Base-by-base conservation (phyloP, 148 eudicot genomes). In the Nepenthes gracilis region DNA sequence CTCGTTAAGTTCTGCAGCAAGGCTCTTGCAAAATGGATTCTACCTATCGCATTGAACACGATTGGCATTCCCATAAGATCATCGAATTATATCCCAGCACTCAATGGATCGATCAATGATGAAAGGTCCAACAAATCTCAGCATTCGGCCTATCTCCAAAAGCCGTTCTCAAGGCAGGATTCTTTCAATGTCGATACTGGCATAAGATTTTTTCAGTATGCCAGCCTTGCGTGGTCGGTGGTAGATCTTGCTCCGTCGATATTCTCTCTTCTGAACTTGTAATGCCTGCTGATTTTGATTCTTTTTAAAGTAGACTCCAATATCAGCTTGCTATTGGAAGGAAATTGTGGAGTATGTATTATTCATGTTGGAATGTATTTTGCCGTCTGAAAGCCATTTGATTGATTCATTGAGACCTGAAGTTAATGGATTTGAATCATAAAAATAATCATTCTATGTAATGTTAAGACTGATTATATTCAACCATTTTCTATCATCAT, bases 181-280 rank as follows among this genome's bases (percentile, higher is more conserved):
- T 80, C 83, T 5, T 89, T 93, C 14, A 95, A 93, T 67, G 87
- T 93, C 33, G 99, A 93, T 61, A 84, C 99, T n/a, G 97, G 95
- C 59, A 89, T 89, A 62, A 81, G 97, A 75, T 82, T 93, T 63
- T 55, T 93, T 51, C 99, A 93, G 66, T 93, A 89, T 71, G 87
- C 96, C 11, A 95, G 99, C 23, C 95, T 93, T 62, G 97, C 99
- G 5, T 93, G 97, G 97, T 82, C 99, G 45, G 97, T 89, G 60
- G 99, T 93, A 49, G 97, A 93, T 74, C 95, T 93, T 50, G 99
- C 89, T 74, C 99, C 99, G 6, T 80, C 96, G n/a, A 61, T 92
- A 35, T 92, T 92, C 62, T 70, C 84, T 64, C 74, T 64, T 54
- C 77, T 92, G 50, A 76, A 78, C 58, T 76, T 92, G 78, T 92